A percentile compares a stretch with the other conserved stretches of the same genome.
Conservation (phyloP, 139 green algal genomes). For the Chlorella sp. region DNA sequence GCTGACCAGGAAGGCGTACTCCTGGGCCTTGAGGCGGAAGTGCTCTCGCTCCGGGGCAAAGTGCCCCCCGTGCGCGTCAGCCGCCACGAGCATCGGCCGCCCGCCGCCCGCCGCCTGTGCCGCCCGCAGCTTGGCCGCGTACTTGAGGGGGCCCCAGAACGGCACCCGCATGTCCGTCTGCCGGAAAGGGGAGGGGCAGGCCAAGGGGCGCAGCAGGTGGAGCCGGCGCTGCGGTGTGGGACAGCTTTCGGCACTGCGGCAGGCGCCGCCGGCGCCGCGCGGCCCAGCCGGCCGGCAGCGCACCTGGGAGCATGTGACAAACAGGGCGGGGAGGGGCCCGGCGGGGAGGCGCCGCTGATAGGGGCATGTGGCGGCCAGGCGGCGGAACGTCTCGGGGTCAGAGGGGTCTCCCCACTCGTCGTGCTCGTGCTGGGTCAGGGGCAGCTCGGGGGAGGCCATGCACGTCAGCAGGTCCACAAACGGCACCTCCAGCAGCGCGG, state of each 20-base stretch:
- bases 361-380: background rate
- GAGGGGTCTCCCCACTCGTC: slow-evolving; percentile 54
- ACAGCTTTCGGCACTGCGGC: no score
- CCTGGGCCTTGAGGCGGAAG: slow-evolving; percentile 5
- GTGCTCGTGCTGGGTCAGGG: slow-evolving; percentile 82
- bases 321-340: background rate
- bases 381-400: background rate
- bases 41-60: slow-evolving; percentile 29
- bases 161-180: slow-evolving; percentile 34
- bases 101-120: background rate
- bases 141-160: slow-evolving; percentile 30
- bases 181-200: background rate
- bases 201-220: background rate
- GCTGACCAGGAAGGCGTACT: slow-evolving; percentile 34
- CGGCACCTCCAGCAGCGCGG: slow-evolving; percentile 67
- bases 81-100: slow-evolving; percentile 17
- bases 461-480: slow-evolving; percentile 84
- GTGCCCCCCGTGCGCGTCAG: slow-evolving; percentile 26
- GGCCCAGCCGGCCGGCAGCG: no score
- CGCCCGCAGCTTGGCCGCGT: slow-evolving; percentile 15
- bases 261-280: no score
- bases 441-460: slow-evolving; percentile 67
- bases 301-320: background rate
- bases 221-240: background rate
- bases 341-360: background rate